These are phyloP conservation scores for Salix dunnii DNA, from an alignment of 345 rosid genomes.

Conservation along the genomic window DNA sequence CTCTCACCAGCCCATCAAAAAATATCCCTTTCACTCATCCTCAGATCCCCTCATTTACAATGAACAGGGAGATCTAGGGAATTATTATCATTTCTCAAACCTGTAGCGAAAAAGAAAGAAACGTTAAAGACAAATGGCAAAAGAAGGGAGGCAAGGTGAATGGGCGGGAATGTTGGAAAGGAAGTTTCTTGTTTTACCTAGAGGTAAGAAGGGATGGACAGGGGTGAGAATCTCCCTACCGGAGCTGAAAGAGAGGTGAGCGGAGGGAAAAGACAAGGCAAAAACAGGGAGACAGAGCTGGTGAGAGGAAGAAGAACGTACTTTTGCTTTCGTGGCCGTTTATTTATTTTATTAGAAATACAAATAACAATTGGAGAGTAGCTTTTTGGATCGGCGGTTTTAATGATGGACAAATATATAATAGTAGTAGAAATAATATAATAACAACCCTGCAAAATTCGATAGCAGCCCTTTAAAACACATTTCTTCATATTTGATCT, in stretches of 20 bases:
- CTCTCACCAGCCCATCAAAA: background rate
- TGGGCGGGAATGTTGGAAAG: background rate
- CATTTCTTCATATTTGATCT: no score
- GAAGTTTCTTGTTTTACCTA: background rate
- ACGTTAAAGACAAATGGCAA: background rate
- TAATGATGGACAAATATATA: background rate
- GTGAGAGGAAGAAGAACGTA: background rate
- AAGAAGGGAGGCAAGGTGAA: background rate
- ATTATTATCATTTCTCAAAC: background rate
- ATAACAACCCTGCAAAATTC: no score
- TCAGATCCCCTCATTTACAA: conserved; percentile 2
- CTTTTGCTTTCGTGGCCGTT: background rate
- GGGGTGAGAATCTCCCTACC: background rate
- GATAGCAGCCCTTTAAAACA: no score
- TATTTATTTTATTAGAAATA: background rate
- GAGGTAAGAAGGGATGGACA: background rate
- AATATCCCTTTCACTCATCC: background rate
- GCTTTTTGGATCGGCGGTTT: background rate
- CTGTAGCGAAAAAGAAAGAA: background rate
- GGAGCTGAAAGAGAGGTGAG: background rate
- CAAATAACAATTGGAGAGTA: background rate
- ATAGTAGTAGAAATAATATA: no score
- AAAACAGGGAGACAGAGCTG: background rate
- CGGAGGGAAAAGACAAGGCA: background rate
- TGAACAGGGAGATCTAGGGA: background rate